Evolutionary conservation across 345 rosid genomes (phyloP).

Genomic region (Hibiscus trionum): DNA sequence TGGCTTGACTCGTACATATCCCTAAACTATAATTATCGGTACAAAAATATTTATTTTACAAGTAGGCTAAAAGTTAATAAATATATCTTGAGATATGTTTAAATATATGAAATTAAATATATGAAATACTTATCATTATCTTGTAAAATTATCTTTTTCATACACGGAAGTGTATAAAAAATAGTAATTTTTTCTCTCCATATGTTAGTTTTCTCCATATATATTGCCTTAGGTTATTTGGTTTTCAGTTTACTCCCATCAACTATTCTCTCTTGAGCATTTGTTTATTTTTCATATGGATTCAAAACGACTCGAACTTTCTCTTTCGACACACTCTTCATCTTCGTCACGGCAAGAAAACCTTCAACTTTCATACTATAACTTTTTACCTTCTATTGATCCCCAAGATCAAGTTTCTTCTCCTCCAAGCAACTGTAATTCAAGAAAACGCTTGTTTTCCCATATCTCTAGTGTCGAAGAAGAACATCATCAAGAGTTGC

Average conservation of each 20-base stretch:
- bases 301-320: background rate
- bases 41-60: too few relatives aligned
- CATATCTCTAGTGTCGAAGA: background rate
- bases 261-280: background rate
- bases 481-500: background rate
- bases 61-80: too few relatives aligned
- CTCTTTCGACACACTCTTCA: background rate
- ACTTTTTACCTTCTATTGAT: background rate
- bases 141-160: too few relatives aligned
- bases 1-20: too few relatives aligned
- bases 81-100: too few relatives aligned
- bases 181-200: too few relatives aligned
- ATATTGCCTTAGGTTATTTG: background rate
- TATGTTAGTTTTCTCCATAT: background rate
- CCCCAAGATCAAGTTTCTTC: background rate
- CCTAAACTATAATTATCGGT: too few relatives aligned
- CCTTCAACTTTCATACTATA: background rate
- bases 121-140: too few relatives aligned
- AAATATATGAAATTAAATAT: too few relatives aligned
- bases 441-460: background rate
- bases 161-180: too few relatives aligned
- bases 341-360: background rate
- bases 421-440: background rate
- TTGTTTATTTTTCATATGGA: background rate
- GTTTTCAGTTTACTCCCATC: background rate